Evolutionary conservation across 192 early-diverging fungal genomes (phyloP), one percentile per base, ranked within the genome.

Genomic region (Chytriomyces sp.): DNA sequence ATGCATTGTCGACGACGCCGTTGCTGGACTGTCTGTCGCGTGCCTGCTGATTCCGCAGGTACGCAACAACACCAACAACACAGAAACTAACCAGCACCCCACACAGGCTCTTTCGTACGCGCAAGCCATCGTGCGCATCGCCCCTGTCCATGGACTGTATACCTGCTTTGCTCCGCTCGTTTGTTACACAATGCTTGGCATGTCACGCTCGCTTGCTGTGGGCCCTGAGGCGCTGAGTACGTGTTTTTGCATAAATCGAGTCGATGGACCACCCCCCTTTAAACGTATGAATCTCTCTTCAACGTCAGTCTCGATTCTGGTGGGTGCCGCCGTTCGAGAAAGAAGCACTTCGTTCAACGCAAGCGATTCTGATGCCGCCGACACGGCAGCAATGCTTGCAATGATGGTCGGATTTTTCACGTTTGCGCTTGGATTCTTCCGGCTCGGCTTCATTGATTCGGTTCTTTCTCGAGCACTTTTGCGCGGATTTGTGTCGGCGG

Each of bases 381-480:
- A 78, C 26, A 82, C 93, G 69, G 93, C 94, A 13, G 89, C 88
- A 49, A 82, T 98, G 72, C 90, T 89, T 5, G 53, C 89, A 4
- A 83, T 98, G 9, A 91, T 96, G 82, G 93, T 97, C n/a, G 98
- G 98, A 6, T 64, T 96, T 9, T 94, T 98, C 71, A 97, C 96
- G 5, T 96, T 96, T 81, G 81, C 92, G 26, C 83, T 99, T 75
- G 98, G 98, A 8, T 92, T 98, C 83, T 94, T 99, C 80, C 90
- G 98, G 45, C 87, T 99, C 16, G 98, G 98, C n/a, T 99, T 99
- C 79, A 79, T 99, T 50, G 98, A 99, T 81, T 97, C 96, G 24
- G 91, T 99, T 48, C 89, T 99, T 72, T 95, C 93, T 9, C 91
- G 95, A 64, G 94, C 97, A 6, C 82, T 98, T n/a, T 79, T 99